phyloP scores from a whole-genome alignment of 495 filamentous ascomycete genomes.

The Hyaloscypha bicolor region DNA sequence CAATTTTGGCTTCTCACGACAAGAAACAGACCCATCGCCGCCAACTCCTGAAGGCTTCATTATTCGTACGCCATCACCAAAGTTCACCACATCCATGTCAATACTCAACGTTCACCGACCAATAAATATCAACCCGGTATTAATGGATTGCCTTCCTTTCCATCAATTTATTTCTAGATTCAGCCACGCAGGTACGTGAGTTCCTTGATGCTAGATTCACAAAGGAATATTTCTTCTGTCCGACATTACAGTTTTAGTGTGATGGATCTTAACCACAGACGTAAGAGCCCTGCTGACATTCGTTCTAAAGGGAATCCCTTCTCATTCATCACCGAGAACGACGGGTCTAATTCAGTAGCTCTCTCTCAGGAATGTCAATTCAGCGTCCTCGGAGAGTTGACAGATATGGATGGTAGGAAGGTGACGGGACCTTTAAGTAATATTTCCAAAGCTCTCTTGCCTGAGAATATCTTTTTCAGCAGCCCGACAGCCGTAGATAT shows the following conservation, averaged over 20 bases:
- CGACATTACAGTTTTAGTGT: conserved; percentile 9
- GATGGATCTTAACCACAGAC: conserved; percentile 1
- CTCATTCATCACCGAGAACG: conserved; percentile 7
- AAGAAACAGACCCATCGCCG: conserved; percentile 16
- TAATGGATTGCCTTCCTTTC: conserved; percentile 13
- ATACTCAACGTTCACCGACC: conserved; percentile 5
- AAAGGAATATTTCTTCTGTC: background rate
- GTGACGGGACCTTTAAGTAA: conserved; percentile 5
- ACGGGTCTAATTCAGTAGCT: conserved; percentile 11
- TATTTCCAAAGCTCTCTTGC: conserved; percentile 18
- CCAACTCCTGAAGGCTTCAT: conserved; percentile 20
- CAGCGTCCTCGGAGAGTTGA: conserved; percentile 10
- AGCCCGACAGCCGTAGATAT: background rate
- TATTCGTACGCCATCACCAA: conserved; percentile 23
- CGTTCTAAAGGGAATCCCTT: conserved; percentile 11
- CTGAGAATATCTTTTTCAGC: conserved; percentile 11
- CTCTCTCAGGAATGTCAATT: conserved; percentile 9
- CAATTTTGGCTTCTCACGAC: conserved; percentile 14
- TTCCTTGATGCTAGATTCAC: background rate
- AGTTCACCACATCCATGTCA: background rate
- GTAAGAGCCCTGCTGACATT: conserved; percentile 5
- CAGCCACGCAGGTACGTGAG: conserved; percentile 13
- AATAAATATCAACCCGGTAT: conserved; percentile 9
- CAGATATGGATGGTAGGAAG: background rate
- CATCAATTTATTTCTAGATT: conserved; percentile 8